phyloP scores from a whole-genome alignment of 176 grass and related monocot species.

The Saccharum spontaneum region DNA sequence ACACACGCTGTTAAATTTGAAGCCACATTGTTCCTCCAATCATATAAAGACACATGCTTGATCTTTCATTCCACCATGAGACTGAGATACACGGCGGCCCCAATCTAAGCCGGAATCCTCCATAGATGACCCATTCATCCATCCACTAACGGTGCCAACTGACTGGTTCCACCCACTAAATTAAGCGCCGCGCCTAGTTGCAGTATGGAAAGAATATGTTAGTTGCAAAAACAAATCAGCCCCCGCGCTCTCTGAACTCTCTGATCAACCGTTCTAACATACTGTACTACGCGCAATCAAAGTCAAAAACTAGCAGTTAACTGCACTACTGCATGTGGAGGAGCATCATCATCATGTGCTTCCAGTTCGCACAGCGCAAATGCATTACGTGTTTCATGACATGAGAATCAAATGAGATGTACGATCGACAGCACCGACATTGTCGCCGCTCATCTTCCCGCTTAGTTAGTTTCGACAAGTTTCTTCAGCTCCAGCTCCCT shows the following conservation, averaged over 20 bases:
- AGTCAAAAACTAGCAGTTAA: conserved; percentile 4
- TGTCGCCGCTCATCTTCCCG: background rate
- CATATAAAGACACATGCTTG: background rate
- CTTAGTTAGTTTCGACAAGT: background rate
- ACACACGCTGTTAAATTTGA: background rate
- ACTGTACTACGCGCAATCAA: background rate
- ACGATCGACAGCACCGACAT: background rate
- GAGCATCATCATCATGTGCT: background rate
- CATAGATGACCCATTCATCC: background rate
- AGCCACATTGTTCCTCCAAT: background rate
- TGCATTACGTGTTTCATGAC: conserved; percentile 23
- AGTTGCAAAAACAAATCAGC: background rate
- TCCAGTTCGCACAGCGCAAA: background rate
- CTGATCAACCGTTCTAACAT: background rate
- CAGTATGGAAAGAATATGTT: conserved; percentile 28
- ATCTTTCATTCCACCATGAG: background rate
- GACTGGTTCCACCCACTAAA: background rate
- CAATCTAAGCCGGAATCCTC: conserved; percentile 3
- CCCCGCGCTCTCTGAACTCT: background rate
- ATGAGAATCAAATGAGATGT: conserved; percentile 5
- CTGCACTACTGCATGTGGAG: background rate
- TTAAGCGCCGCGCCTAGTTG: background rate
- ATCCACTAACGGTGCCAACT: background rate
- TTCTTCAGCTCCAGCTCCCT: background rate
- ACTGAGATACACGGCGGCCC: background rate